phyloP scores from a whole-genome alignment of 495 filamentous ascomycete genomes.

The Daldinia vernicosa region DNA sequence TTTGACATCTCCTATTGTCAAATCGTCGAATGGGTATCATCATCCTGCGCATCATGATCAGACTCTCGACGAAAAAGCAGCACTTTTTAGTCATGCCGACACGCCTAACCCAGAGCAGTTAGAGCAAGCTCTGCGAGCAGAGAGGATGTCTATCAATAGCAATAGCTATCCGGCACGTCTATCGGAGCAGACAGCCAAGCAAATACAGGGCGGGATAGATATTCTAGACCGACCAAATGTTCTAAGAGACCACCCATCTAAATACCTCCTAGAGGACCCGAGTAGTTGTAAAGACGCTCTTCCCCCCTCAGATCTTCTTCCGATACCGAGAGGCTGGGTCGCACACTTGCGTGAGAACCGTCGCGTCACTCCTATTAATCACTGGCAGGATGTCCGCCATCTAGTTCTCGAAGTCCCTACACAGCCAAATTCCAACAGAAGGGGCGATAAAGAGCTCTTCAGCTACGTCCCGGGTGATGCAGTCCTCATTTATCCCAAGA shows the following conservation, averaged over 20 bases:
- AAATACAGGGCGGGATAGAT: constrained; percentile 35
- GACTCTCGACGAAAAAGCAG: constrained; percentile 35
- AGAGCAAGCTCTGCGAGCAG: constrained; percentile 18
- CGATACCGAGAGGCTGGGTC: constrained; percentile 61
- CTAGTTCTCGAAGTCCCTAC: constrained; percentile 65
- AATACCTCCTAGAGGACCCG: constrained; percentile 44
- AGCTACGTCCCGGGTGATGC: constrained; percentile 74
- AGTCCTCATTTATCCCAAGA: constrained; percentile 84
- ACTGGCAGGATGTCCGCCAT: constrained; percentile 95
- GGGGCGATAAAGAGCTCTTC: constrained; percentile 45
- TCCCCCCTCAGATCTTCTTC: constrained; percentile 59
- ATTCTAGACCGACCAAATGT: constrained; percentile 48
- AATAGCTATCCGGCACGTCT: constrained; percentile 28
- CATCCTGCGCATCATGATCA: constrained; percentile 1
- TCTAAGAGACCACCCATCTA: constrained; percentile 47
- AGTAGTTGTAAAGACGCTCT: constrained; percentile 10
- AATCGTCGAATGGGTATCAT: constrained; percentile 4
- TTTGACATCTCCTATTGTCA: neutral
- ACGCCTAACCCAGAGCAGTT: constrained; percentile 11
- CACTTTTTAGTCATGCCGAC: constrained; percentile 41
- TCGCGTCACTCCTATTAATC: constrained; percentile 75
- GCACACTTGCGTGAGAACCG: constrained; percentile 64
- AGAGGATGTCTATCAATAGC: constrained; percentile 35
- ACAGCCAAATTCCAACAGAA: constrained; percentile 5
- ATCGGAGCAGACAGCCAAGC: constrained; percentile 38